Evolutionary conservation across 2,329 filamentous ascomycete species (phyloP), one percentile per base, ranked within the genome.

Genomic region (Setomelanomma holmii): DNA sequence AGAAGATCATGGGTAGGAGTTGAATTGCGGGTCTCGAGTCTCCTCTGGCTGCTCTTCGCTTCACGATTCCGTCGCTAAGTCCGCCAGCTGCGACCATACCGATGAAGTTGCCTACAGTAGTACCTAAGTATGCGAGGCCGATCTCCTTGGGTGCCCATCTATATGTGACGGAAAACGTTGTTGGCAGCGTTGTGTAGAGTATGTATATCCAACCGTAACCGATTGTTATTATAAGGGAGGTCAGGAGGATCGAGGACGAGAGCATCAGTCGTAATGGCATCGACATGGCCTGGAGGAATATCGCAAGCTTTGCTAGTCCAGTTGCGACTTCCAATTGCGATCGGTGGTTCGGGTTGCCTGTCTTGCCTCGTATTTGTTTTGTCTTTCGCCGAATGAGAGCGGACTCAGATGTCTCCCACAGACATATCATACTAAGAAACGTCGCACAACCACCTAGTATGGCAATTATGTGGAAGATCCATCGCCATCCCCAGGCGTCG

Each of bases 201-300:
- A 72, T 52, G 41, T 70, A 71, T 11, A 70, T 47, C 53, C 69
- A 72, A 1, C 72, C 76, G 53, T 79, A 80, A 74, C 59, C 41
- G 79, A 56, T 4, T 74, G 75, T 58, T 72, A 72, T 63, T 75
- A 80, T 3, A 74, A 80, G 66, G 20, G 75, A 61, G 36, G 79
- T 76, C 11, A 82, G 76, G 44, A 83, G 79, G 0, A 85, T 78
- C 20, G 81, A 82, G 12, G 80, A 75, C 5, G 87, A 73, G 19
- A 83, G 74, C 46, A 86, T 77, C 59, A 80, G 82, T 4, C 80
- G 80, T 0, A 83, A 82, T 1, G 86, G 73, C 17, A 78, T 60
- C 50, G 82, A 72, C 20, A 70, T 22, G 61, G 71, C 16, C 66
- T 53, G 58, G 80, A 77, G 38, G 77, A 36, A 7, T 7, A 16